Conservation (phyloP, 345 rosid genomes). For the Corchorus capsularis region DNA sequence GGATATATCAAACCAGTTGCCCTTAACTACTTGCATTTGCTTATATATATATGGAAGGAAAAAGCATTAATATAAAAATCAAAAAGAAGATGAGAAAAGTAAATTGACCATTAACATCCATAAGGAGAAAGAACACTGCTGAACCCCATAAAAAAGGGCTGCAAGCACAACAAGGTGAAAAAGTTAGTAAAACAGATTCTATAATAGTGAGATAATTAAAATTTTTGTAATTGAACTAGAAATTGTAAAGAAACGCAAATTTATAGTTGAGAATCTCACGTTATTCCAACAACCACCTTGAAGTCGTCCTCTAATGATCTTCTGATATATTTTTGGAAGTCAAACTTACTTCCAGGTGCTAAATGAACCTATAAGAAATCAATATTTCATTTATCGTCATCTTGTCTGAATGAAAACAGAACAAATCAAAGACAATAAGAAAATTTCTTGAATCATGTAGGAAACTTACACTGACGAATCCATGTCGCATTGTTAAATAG, state of each 20-base stretch:
- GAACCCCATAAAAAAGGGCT: constrained; percentile 83
- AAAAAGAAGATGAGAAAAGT: neutral
- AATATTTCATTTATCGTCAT: constrained; percentile 15
- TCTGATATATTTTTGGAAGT: constrained; percentile 91
- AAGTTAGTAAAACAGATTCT: constrained; percentile 10
- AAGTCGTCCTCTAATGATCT: constrained; percentile 94
- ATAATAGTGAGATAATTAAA: too few species aligned
- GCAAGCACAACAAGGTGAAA: constrained; percentile 31
- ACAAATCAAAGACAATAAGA: neutral
- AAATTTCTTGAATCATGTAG: neutral
- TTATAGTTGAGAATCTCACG: constrained; percentile 37
- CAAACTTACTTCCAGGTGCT: constrained; percentile 78
- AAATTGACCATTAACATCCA: constrained; percentile 74
- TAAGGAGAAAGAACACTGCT: constrained; percentile 65
- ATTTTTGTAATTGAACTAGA: neutral
- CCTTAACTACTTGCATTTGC: neutral
- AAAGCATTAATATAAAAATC: neutral
- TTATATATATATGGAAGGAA: neutral
- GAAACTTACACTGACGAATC: constrained; percentile 71
- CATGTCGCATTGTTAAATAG: constrained; percentile 88
- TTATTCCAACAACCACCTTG: constrained; percentile 92
- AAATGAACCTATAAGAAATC: constrained; percentile 69
- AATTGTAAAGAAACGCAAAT: neutral
- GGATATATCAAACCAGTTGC: neutral
- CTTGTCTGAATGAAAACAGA: neutral